Evolutionary conservation across 129 eudicot species (phyloP).

Genomic region (Arctium lappa): DNA sequence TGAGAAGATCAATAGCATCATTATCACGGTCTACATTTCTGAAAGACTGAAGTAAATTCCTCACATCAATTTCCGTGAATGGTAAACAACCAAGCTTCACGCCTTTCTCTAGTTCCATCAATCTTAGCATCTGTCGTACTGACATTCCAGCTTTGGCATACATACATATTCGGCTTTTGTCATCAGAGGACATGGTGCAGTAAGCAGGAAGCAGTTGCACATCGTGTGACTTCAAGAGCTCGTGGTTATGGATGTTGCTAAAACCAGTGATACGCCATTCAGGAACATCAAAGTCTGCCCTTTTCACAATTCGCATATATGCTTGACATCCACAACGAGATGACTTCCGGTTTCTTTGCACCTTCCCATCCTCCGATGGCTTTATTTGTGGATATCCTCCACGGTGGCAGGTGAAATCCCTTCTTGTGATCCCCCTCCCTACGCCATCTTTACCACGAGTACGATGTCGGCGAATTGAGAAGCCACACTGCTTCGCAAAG

Average conservation of each 20-base stretch:
- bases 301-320: conserved; percentile 67
- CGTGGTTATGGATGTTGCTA: conserved; percentile 74
- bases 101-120: conserved; percentile 86
- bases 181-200: conserved; percentile 70
- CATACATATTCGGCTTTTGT: conserved; percentile 88
- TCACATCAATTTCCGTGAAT: conserved; percentile 78
- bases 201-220: conserved; percentile 57
- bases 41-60: conserved; percentile 75
- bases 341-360: conserved; percentile 78
- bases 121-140: conserved; percentile 78
- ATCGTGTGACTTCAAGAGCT: conserved; percentile 56
- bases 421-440: conserved; percentile 78
- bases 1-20: conserved; percentile 79
- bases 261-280: conserved; percentile 94
- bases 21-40: conserved; percentile 66
- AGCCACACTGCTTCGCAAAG: conserved; percentile 86
- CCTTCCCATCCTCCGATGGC: conserved; percentile 69
- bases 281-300: conserved; percentile 74
- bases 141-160: conserved; percentile 94
- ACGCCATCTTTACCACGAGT: conserved; percentile 92
- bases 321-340: conserved; percentile 94
- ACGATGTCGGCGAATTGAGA: conserved; percentile 80
- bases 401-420: conserved; percentile 90
- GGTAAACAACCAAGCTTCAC: conserved; percentile 85
- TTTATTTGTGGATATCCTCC: conserved; percentile 80